Evolutionary conservation across 2,329 filamentous ascomycete species (phyloP).

Genomic region (Colletotrichum scovillei): DNA sequence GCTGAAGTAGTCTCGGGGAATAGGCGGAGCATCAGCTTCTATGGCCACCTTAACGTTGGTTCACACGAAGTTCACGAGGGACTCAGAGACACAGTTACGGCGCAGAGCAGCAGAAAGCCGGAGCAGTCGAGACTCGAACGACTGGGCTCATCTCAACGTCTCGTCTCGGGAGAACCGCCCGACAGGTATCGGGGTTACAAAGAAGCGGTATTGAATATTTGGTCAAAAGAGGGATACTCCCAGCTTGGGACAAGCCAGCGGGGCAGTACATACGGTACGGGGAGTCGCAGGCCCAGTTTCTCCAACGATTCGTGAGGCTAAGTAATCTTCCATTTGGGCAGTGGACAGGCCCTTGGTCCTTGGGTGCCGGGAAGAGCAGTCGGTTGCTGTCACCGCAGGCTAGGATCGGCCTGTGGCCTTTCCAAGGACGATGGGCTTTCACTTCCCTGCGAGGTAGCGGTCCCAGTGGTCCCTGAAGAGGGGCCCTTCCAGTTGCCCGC

Average conservation of each 20-base stretch:
- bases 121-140: not conserved
- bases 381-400: slow-evolving; percentile 15
- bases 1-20: slow-evolving; percentile 4
- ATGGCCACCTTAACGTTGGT: not conserved
- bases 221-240: slow-evolving; percentile 24
- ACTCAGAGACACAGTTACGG: not conserved
- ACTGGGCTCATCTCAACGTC: not conserved
- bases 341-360: not conserved
- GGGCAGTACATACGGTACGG: not conserved
- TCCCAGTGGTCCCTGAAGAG: slow-evolving; percentile 9
- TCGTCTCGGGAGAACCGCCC: slow-evolving; percentile 22
- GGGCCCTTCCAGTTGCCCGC: slow-evolving; percentile 13
- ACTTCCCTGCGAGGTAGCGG: slow-evolving; percentile 8
- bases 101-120: not conserved
- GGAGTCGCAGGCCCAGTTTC: not conserved
- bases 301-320: slow-evolving; percentile 26
- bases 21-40: slow-evolving; percentile 8
- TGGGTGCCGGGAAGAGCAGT: slow-evolving; percentile 23
- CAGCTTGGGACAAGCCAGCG: slow-evolving; percentile 6
- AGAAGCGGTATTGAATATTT: slow-evolving; percentile 21
- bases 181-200: slow-evolving; percentile 14
- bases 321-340: slow-evolving; percentile 22
- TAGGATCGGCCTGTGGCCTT: slow-evolving; percentile 18
- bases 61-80: not conserved
- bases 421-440: not conserved